A percentile compares a stretch with the other conserved stretches of the same genome.
These are phyloP conservation scores for Persicaria maculosa DNA, from an alignment of 148 eudicot genomes.

Conservation along the genomic window DNA sequence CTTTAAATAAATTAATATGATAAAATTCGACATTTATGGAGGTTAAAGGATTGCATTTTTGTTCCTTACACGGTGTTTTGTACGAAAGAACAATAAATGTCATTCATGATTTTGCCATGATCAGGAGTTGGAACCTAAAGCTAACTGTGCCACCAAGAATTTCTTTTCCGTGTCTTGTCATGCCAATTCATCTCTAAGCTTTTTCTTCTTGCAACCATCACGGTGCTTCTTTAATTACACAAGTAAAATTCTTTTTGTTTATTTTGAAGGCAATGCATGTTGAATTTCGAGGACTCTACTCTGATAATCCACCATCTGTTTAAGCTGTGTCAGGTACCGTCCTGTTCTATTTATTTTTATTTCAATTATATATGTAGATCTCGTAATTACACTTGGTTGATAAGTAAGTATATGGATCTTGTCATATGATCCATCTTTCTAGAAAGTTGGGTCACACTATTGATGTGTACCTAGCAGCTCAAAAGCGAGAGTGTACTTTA, in stretches of 20 bases:
- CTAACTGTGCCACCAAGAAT: constrained; percentile 3
- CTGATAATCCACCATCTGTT: constrained; percentile 42
- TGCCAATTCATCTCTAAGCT: not conserved
- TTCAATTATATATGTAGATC: too few species aligned
- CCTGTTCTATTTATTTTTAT: not conserved
- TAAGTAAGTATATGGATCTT: not conserved
- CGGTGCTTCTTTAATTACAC: not conserved
- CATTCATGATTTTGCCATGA: not conserved
- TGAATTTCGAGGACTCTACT: constrained; percentile 55
- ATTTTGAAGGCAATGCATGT: constrained; percentile 30
- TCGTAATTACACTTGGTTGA: too few species aligned
- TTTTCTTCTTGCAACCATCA: not conserved
- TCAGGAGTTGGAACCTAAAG: not conserved
- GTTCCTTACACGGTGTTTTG: not conserved
- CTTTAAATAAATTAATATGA: not conserved
- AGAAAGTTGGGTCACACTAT: not conserved
- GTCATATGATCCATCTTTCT: not conserved
- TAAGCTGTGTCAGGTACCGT: constrained; percentile 63
- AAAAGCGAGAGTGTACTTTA: not conserved
- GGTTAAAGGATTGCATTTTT: not conserved
- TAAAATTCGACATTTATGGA: not conserved
- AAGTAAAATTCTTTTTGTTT: constrained; percentile 11
- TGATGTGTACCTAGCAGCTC: not conserved
- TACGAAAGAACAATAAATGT: not conserved
- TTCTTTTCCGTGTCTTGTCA: not conserved